Evolutionary conservation across 345 rosid species (phyloP), one percentile per base, ranked within the genome.

Genomic region (Lepidium africanum): DNA sequence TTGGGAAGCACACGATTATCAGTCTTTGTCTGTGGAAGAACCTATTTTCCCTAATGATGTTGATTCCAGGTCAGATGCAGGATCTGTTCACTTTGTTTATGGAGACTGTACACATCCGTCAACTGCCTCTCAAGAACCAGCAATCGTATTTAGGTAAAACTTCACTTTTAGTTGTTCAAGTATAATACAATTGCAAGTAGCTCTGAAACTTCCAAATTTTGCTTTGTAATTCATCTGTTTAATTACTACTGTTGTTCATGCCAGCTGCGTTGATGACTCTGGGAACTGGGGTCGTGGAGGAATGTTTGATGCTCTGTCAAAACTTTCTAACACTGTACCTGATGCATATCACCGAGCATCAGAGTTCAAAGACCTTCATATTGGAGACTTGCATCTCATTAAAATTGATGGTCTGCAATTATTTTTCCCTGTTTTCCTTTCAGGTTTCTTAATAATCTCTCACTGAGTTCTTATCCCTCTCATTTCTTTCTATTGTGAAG

Each of bases 231-330:
- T 10, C 30, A 47, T 47, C 27, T 9, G 51, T 11, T 6, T 25
- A 50, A 25, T 25, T 51, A 27, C 27, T 48, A 53, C 32, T 43
- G 45, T 48, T 48, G 37, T 51, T 9, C 54, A 55, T 75, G 72
- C 78, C 83, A 92, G 96, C 68, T 92, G 88, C 66, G 81, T 92
- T 43, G 98, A 92, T 67, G 76, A 83, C 76, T 92, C 96, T 67
- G 98, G 96, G 74, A 82, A 74, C 45, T 92, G 98, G 98, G 95
- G 98, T 36, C 86, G 75, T 65, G 96, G 98, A 60, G 95, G 98
- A 71, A 83, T 92, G 90, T 87, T 92, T 72, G 76, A 83, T 76
- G 89, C 91, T 7, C 67, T 92, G 63, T 79, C 78, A 35, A 84
- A 80, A 63, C 77, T 89, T 52, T 89, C 92, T 50, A 39, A 60